phyloP scores from a whole-genome alignment of 1,284 basidiomycete genomes.

The Inonotus obliquus region DNA sequence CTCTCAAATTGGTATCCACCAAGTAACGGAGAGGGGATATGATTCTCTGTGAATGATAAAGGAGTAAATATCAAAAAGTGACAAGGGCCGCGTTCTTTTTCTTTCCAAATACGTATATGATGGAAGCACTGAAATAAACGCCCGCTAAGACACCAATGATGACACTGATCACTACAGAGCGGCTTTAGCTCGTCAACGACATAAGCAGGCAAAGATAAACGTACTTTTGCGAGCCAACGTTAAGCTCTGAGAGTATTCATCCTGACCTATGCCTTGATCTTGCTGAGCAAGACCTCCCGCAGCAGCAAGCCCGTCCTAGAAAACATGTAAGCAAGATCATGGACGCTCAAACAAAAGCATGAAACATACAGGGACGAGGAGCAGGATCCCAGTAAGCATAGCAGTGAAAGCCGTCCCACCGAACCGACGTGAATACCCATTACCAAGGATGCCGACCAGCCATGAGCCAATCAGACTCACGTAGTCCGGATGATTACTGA shows the following conservation, averaged over 20 bases:
- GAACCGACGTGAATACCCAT: conserved; percentile 73
- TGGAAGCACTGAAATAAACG: conserved; percentile 72
- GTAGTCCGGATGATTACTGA: conserved; percentile 42
- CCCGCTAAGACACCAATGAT: conserved; percentile 86
- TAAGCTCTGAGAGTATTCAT: conserved; percentile 28
- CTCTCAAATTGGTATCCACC: not conserved
- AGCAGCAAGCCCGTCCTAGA: conserved; percentile 78
- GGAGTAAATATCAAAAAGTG: conserved; percentile 48
- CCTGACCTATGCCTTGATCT: conserved; percentile 61
- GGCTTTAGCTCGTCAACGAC: conserved; percentile 39
- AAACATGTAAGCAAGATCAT: not conserved
- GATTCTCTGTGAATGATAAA: not conserved
- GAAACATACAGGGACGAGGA: conserved; percentile 71
- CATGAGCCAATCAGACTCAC: conserved; percentile 78
- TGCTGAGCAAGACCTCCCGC: conserved; percentile 76
- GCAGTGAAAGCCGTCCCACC: conserved; percentile 82
- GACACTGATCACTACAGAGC: conserved; percentile 61
- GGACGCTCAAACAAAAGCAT: not conserved
- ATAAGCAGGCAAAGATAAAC: conserved; percentile 30
- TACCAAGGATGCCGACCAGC: conserved; percentile 76
- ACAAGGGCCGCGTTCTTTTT: conserved; percentile 72
- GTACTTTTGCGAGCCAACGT: conserved; percentile 21
- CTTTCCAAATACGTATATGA: conserved; percentile 73
- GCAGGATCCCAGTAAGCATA: conserved; percentile 85
- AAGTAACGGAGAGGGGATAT: not conserved